phyloP scores from a whole-genome alignment of 441 rosid genomes.

The Dalechampia spathulata region DNA sequence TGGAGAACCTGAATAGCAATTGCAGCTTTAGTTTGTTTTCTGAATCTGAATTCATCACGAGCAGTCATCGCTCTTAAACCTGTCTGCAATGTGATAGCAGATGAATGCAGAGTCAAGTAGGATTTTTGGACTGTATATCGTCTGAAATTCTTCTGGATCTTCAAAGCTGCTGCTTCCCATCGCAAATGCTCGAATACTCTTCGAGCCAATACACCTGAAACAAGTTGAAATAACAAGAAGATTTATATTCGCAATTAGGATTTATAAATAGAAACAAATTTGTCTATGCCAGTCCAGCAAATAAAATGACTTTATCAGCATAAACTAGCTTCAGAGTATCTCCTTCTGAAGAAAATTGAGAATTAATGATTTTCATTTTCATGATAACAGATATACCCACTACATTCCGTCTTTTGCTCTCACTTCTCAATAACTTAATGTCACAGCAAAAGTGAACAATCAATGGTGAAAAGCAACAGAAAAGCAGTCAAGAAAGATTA shows the following conservation, averaged over 20 bases:
- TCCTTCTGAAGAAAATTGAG: background rate
- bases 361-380: background rate
- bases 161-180: slow-evolving; percentile 82
- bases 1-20: slow-evolving; percentile 71
- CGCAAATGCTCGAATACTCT: slow-evolving; percentile 73
- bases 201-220: slow-evolving; percentile 82
- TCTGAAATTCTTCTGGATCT: slow-evolving; percentile 84
- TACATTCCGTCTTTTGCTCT: background rate
- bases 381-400: background rate
- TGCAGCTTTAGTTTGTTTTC: slow-evolving; percentile 97
- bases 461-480: slow-evolving; percentile 11
- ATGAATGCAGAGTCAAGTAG: slow-evolving; percentile 44
- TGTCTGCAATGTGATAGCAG: slow-evolving; percentile 78
- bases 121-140: slow-evolving; percentile 59
- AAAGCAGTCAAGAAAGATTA: background rate
- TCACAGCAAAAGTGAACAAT: slow-evolving; percentile 3
- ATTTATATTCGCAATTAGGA: slow-evolving; percentile 14
- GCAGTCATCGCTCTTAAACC: slow-evolving; percentile 96
- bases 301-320: background rate
- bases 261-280: no score
- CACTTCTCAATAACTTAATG: background rate
- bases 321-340: background rate
- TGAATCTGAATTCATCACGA: slow-evolving; percentile 87
- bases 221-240: slow-evolving; percentile 19
- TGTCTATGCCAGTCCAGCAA: no score